Evolutionary conservation across 2,329 filamentous ascomycete species (phyloP).

Genomic region (Didymella exigua): DNA sequence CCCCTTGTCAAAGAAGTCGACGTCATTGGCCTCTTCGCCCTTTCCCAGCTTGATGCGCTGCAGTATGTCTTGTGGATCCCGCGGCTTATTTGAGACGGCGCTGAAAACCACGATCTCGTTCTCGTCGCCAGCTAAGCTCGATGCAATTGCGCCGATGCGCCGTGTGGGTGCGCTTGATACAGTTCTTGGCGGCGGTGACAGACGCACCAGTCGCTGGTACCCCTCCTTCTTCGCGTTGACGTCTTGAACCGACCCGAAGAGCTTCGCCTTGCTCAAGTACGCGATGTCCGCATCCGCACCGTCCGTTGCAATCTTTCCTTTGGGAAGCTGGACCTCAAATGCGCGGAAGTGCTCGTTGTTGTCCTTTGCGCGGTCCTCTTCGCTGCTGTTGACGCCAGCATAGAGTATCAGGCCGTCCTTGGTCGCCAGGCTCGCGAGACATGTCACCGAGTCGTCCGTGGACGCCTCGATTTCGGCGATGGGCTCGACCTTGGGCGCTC

Average conservation of each 20-base stretch:
- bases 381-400: constrained; percentile 78
- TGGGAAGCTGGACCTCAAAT: constrained; percentile 67
- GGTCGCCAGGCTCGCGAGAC: constrained; percentile 71
- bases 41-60: constrained; percentile 58
- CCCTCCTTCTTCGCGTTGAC: constrained; percentile 58
- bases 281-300: constrained; percentile 48
- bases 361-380: constrained; percentile 71
- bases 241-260: constrained; percentile 54
- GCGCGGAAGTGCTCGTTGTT: constrained; percentile 85
- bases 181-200: constrained; percentile 61
- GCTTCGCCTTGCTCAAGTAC: constrained; percentile 56
- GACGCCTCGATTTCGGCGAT: constrained; percentile 77
- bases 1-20: constrained; percentile 70
- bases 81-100: constrained; percentile 61
- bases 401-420: constrained; percentile 62
- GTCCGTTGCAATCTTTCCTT: constrained; percentile 48
- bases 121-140: constrained; percentile 71
- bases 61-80: constrained; percentile 56
- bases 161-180: constrained; percentile 55
- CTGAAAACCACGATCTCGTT: constrained; percentile 83
- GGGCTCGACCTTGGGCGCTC: constrained; percentile 63
- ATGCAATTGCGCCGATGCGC: constrained; percentile 77
- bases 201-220: constrained; percentile 64
- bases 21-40: constrained; percentile 67
- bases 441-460: constrained; percentile 88